Base-by-base conservation (phyloP, 495 filamentous ascomycete genomes). In the Hyaloscypha bicolor region DNA sequence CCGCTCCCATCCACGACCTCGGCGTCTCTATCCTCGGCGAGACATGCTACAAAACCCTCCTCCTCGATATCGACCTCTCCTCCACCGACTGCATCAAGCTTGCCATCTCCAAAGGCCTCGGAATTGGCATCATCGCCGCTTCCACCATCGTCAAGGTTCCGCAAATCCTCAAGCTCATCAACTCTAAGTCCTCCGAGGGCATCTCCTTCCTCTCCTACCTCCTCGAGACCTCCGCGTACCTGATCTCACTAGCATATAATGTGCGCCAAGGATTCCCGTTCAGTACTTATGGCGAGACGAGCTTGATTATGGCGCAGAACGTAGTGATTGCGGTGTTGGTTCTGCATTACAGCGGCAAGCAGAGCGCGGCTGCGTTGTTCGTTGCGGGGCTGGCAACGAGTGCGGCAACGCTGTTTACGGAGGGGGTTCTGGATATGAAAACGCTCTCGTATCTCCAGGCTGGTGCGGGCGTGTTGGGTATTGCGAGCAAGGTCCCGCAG, bases 221-320 rank as follows among this genome's bases (percentile, higher is more conserved):
- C 51, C 91, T 99, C 76, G 95, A 99, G 78, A 97, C 93, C 11
- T 82, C 87, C 67, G 85, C 87, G 70, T 91, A 93, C 78, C 83
- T 97, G 61, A 94, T 95, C 79, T 90, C 87, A 3, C 85, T 98
- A 52, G 91, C 90, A 33, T 99, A 99, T 80, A 95, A 95, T 76
- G 82, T 91, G 63, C 90, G 96, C 74, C 90, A 93, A 72, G 89
- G 89, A 6, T 97, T 96, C 74, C 94, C 96, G 19, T 95, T 98
- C 78, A 94, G 90, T 82, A 98, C 95, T 21, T 99, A 90, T 73
- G 95, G 95, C 74, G 95, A 99, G 84, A 92, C 92, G 51, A 93
- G 91, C 42, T 81, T 98, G 72, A 96, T 99, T 67, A 85, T 93
- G 16, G 87, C 88, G 53, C 95, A 99, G 80, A 96, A 99, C 82